Evolutionary conservation across 2,329 filamentous ascomycete species (phyloP).

Genomic region (Pestalotiopsis sp.): DNA sequence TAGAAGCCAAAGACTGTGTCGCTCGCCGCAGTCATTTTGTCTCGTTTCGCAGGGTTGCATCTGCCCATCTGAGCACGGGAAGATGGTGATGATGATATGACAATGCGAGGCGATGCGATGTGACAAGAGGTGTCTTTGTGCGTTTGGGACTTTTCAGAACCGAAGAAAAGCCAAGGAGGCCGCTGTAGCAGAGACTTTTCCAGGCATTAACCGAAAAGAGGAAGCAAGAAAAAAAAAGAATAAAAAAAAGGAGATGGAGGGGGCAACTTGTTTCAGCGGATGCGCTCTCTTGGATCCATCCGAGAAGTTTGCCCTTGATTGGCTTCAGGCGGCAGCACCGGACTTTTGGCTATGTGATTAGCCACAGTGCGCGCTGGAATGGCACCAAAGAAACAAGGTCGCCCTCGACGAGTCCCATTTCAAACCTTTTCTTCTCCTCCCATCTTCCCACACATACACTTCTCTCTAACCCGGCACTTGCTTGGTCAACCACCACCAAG

Average conservation of each 20-base stretch:
- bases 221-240: constrained; percentile 9
- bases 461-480: neutral
- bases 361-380: constrained; percentile 4
- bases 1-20: neutral
- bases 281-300: constrained; percentile 10
- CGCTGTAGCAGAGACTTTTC: neutral
- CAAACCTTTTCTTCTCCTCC: constrained; percentile 10
- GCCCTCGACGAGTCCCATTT: neutral
- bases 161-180: neutral
- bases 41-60: neutral
- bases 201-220: constrained; percentile 8
- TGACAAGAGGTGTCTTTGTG: neutral
- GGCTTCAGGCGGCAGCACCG: neutral
- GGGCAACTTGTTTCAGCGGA: constrained; percentile 16
- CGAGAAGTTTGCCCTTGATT: neutral
- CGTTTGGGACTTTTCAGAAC: neutral
- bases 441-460: neutral
- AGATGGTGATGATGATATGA: neutral
- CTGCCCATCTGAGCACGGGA: neutral
- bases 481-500: neutral
- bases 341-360: constrained; percentile 8
- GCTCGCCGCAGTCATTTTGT: neutral
- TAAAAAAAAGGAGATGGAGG: constrained; percentile 9
- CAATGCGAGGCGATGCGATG: neutral
- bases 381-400: neutral